Conservation (phyloP, 306 rosid genomes). For the Vigna hirtella region DNA sequence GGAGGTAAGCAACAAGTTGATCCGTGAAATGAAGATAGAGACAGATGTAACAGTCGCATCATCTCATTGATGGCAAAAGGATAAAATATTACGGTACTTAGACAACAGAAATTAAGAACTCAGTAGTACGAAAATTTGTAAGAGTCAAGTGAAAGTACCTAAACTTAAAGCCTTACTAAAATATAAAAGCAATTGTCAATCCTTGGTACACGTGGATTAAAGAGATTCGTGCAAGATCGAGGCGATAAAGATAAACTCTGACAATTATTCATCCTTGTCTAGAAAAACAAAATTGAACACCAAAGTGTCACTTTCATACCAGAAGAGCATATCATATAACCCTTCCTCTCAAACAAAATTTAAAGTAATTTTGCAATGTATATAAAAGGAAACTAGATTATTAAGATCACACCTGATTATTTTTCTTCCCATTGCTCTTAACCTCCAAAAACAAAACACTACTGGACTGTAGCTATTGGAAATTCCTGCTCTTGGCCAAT, state of each 20-base stretch:
- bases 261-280: constrained; percentile 4
- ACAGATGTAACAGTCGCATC: no score
- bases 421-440: constrained; percentile 64
- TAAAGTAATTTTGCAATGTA: not conserved
- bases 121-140: no score
- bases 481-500: constrained; percentile 59
- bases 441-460: constrained; percentile 59
- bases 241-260: not conserved
- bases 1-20: no score
- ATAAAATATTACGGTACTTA: no score
- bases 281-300: not conserved
- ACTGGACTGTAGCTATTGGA: constrained; percentile 56
- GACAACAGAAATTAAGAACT: no score
- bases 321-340: constrained; percentile 4
- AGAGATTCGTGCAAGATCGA: not conserved
- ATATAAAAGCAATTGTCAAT: not conserved
- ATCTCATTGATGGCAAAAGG: no score
- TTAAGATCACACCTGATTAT: constrained; percentile 62
- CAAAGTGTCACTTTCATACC: not conserved
- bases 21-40: no score
- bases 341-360: not conserved
- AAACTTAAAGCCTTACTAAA: not conserved
- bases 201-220: not conserved
- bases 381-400: constrained; percentile 12
- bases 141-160: no score